These are phyloP conservation scores for Jacaranda mimosifolia DNA, from an alignment of 257 asterid genomes.

Conservation along the genomic window DNA sequence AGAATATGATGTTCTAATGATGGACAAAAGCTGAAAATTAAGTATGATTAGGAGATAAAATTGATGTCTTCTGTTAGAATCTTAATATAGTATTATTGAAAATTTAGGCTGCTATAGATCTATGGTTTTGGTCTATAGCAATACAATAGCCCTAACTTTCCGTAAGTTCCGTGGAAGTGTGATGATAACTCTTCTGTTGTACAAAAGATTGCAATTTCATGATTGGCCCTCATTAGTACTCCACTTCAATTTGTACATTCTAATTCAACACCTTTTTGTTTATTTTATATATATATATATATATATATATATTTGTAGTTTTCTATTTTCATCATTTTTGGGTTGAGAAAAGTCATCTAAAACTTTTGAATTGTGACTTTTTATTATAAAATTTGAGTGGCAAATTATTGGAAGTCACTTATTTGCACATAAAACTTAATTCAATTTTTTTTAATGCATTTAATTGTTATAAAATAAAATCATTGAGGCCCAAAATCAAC, in stretches of 20 bases:
- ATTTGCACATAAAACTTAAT: too few relatives aligned
- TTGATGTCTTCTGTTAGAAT: neutral
- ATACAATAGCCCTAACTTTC: neutral
- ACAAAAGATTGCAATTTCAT: neutral
- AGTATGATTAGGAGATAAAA: neutral
- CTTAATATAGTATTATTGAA: neutral
- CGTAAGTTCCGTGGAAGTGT: neutral
- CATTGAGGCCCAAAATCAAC: too few relatives aligned
- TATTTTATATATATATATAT: too few relatives aligned
- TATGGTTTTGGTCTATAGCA: neutral
- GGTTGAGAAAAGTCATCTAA: neutral
- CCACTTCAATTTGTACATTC: neutral
- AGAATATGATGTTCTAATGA: constrained; percentile 8
- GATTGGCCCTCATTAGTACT: neutral
- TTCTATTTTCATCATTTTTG: neutral
- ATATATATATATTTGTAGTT: too few relatives aligned
- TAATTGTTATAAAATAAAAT: too few relatives aligned
- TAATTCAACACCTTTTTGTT: too few relatives aligned
- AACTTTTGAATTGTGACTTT: neutral
- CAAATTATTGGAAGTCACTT: too few relatives aligned
- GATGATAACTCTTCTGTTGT: neutral
- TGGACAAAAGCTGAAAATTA: neutral
- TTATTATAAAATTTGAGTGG: neutral
- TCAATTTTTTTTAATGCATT: too few relatives aligned
- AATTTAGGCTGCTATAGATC: neutral